Evolutionary conservation across 2,329 filamentous ascomycete species (phyloP).

Genomic region (Fusarium brevicatenulatum): DNA sequence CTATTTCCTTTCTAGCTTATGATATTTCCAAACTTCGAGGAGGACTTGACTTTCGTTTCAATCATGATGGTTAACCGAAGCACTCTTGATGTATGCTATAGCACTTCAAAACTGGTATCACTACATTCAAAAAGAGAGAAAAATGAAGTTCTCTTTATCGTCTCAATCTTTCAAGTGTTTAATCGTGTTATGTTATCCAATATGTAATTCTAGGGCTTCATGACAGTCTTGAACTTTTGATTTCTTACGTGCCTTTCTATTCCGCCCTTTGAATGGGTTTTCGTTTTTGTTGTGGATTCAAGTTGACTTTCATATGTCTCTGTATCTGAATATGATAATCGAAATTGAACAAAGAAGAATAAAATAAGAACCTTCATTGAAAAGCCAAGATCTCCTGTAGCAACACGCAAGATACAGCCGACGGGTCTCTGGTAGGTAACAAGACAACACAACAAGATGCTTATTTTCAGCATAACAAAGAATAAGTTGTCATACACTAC

Average conservation of each 20-base stretch:
- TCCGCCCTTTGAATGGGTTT: not conserved
- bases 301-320: accelerated
- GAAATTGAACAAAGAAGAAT: not conserved
- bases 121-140: not conserved
- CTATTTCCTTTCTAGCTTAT: too few relatives aligned
- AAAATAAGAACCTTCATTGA: too few relatives aligned
- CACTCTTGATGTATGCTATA: too few relatives aligned
- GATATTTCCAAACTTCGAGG: not conserved
- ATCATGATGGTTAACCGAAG: not conserved
- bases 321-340: not conserved
- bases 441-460: too few relatives aligned
- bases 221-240: not conserved
- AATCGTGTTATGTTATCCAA: not conserved
- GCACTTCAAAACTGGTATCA: too few relatives aligned
- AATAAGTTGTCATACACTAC: too few relatives aligned
- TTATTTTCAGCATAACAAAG: too few relatives aligned
- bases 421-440: too few relatives aligned
- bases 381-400: too few relatives aligned
- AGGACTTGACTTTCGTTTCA: not conserved
- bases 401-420: too few relatives aligned
- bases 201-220: accelerated
- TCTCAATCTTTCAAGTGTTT: accelerated
- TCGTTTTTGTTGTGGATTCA: not conserved
- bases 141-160: not conserved
- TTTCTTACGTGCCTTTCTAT: accelerated